These are phyloP conservation scores for Xerocomellus amylosporus DNA, from an alignment of 768 basidiomycete genomes.

Conservation along the genomic window DNA sequence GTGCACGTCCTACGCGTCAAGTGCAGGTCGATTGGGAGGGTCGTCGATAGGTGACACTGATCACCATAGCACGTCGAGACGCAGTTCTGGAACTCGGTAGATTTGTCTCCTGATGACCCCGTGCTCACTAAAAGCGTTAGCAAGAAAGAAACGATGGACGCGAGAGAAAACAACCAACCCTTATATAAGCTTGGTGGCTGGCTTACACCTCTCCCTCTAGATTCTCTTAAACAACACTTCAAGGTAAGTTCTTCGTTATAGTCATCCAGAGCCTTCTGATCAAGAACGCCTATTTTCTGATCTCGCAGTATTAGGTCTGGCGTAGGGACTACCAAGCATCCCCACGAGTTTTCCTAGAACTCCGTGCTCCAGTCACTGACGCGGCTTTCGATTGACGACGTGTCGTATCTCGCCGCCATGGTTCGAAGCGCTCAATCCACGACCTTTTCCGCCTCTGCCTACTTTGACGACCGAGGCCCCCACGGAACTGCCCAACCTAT, in stretches of 20 bases:
- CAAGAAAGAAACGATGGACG: slow-evolving; percentile 11
- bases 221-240: no score
- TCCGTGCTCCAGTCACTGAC: background rate
- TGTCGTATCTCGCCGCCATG: slow-evolving; percentile 20
- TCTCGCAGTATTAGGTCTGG: no score
- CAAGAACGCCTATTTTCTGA: no score
- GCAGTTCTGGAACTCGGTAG: slow-evolving; percentile 36
- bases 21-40: slow-evolving; percentile 53
- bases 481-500: slow-evolving; percentile 76
- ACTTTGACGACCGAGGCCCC: slow-evolving; percentile 72
- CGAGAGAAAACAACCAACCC: no score
- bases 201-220: no score
- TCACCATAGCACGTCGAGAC: slow-evolving; percentile 34
- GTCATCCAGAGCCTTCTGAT: no score
- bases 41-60: slow-evolving; percentile 32
- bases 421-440: slow-evolving; percentile 38
- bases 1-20: slow-evolving; percentile 83
- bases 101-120: slow-evolving; percentile 34
- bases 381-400: no score
- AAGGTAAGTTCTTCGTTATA: no score
- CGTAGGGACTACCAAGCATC: no score
- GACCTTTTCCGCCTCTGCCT: slow-evolving; percentile 83
- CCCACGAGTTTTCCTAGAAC: no score
- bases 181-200: slow-evolving; percentile 26
- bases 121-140: slow-evolving; percentile 13